A percentile compares a stretch with the other conserved stretches of the same genome.
Conservation (phyloP, 108 stramenopile species). For the Thalassiosira profunda region DNA sequence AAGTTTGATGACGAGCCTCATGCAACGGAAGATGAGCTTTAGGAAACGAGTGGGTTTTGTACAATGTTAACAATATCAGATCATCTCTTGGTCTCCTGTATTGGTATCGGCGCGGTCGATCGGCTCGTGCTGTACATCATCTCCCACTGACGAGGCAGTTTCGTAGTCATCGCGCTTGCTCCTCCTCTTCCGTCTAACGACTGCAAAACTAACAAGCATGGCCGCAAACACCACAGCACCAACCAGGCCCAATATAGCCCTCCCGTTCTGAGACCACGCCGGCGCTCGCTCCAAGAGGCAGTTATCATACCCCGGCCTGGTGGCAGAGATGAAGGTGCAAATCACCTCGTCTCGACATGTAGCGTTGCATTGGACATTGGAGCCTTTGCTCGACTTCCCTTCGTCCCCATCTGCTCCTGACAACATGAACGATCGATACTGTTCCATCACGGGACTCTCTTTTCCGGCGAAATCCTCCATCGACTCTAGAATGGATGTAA, state of each 20-base stretch:
- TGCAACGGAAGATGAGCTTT: constrained; percentile 11
- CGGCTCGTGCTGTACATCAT: not conserved
- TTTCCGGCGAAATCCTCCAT: constrained; percentile 21
- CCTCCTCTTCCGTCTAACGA: not conserved
- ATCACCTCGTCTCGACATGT: constrained; percentile 36
- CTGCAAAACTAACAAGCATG: not conserved
- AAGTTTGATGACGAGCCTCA: constrained; percentile 38
- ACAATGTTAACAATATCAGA: too few relatives aligned
- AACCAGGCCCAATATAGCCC: not conserved
- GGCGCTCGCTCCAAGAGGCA: constrained; percentile 9
- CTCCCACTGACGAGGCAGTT: not conserved
- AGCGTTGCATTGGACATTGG: constrained; percentile 17
- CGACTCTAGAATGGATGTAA: constrained; percentile 34
- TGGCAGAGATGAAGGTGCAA: constrained; percentile 36
- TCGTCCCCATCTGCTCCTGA: constrained; percentile 28
- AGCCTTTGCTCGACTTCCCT: not conserved
- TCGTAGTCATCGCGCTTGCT: not conserved
- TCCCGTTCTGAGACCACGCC: not conserved
- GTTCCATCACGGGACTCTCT: constrained; percentile 23
- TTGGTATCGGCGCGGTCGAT: not conserved
- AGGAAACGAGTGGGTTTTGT: not conserved
- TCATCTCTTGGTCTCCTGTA: too few relatives aligned
- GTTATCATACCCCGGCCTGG: constrained; percentile 20
- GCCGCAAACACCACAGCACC: constrained; percentile 7
- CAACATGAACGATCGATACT: constrained; percentile 15